phyloP scores from a whole-genome alignment of 2,329 filamentous ascomycete genomes.

The Penicillium polonicum region DNA sequence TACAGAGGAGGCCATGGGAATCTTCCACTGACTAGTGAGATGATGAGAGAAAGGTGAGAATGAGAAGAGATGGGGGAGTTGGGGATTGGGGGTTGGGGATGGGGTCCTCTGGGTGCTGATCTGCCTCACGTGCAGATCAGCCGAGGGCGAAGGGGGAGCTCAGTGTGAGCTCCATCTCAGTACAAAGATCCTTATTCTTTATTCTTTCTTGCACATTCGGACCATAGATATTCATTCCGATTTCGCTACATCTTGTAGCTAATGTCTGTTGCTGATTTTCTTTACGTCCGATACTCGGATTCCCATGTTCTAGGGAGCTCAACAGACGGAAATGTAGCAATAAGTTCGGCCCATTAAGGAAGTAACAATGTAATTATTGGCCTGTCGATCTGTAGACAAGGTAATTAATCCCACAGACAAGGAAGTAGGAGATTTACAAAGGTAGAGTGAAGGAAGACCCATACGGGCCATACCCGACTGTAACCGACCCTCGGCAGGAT shows the following conservation, averaged over 20 bases:
- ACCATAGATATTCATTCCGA: not conserved
- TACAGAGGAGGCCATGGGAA: constrained; percentile 19
- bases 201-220: not conserved
- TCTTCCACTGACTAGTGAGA: not conserved
- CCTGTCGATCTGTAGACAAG: not conserved
- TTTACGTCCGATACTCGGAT: constrained; percentile 9
- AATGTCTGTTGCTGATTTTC: not conserved
- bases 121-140: constrained; percentile 8
- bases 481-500: constrained; percentile 29
- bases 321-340: not conserved
- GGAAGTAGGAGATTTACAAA: not conserved
- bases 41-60: not conserved
- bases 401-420: not conserved
- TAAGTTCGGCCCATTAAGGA: not conserved
- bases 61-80: not conserved
- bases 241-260: not conserved
- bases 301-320: not conserved
- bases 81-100: not conserved
- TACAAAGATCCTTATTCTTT: not conserved
- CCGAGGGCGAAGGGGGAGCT: constrained; percentile 1
- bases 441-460: not conserved
- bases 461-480: constrained; percentile 15
- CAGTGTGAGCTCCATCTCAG: not conserved
- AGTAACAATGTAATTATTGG: not conserved
- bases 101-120: not conserved